Percentiles rank a stretch among this genome's conserved stretches.
These are phyloP conservation scores for Cadophora sp. DNA, from an alignment of 2,329 filamentous ascomycete species.

Conservation along the genomic window DNA sequence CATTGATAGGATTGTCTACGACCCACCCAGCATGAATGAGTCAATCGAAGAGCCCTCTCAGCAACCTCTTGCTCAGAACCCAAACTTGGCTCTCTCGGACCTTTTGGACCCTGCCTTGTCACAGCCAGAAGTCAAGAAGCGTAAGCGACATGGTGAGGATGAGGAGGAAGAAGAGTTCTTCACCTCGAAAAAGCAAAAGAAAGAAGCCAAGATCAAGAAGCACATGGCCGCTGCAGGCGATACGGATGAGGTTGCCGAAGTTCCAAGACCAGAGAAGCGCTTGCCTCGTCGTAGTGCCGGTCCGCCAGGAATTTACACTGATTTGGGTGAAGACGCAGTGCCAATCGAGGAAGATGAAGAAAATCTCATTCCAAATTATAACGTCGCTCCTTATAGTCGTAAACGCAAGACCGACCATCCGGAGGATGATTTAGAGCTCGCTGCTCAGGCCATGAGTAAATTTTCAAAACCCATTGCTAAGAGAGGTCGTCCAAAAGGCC, in stretches of 20 bases:
- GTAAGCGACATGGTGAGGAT: constrained; percentile 30
- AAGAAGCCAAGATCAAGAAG: constrained; percentile 30
- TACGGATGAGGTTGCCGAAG: background rate
- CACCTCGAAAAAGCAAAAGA: constrained; percentile 37
- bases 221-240: background rate
- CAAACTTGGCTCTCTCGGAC: constrained; percentile 37
- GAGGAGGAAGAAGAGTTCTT: constrained; percentile 40
- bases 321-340: constrained; percentile 38
- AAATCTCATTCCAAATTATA: constrained; percentile 21
- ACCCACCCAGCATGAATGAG: constrained; percentile 35
- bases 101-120: constrained; percentile 32
- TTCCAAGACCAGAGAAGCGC: constrained; percentile 27
- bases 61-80: constrained; percentile 22
- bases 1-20: constrained; percentile 42
- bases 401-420: constrained; percentile 14
- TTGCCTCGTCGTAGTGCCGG: constrained; percentile 33
- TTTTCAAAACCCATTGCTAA: constrained; percentile 27
- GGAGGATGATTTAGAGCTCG: constrained; percentile 32
- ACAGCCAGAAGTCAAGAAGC: constrained; percentile 33
- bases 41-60: constrained; percentile 24
- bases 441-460: constrained; percentile 34
- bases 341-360: constrained; percentile 37
- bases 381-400: constrained; percentile 5
- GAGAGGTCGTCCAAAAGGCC: constrained; percentile 16
- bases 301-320: constrained; percentile 35